phyloP scores from a whole-genome alignment of 257 asterid genomes.

The Asclepias syriaca region DNA sequence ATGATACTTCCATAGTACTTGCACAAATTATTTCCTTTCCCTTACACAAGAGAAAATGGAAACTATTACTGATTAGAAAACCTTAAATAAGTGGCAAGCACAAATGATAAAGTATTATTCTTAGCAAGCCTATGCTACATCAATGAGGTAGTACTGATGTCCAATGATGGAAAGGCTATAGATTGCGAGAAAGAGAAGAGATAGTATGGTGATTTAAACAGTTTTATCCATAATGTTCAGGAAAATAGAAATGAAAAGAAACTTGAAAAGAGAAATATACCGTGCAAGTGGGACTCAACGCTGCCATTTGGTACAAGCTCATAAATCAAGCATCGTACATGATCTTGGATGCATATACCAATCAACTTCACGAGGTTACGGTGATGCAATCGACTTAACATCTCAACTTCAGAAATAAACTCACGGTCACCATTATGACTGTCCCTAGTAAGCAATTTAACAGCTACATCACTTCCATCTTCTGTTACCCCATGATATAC shows the following conservation, averaged over 20 bases:
- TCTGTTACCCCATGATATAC: slow-evolving; percentile 83
- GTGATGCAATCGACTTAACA: slow-evolving; percentile 97
- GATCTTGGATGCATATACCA: slow-evolving; percentile 86
- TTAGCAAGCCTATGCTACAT: neutral
- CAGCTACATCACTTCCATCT: slow-evolving; percentile 80
- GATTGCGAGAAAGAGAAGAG: neutral
- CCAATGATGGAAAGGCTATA: neutral
- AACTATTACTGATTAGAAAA: too few species aligned
- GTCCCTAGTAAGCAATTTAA: slow-evolving; percentile 72
- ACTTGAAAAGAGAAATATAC: slow-evolving; percentile 33
- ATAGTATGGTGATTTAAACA: neutral
- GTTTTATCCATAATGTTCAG: neutral
- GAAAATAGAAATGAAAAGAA: slow-evolving; percentile 4
- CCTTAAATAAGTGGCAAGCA: neutral
- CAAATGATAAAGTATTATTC: neutral
- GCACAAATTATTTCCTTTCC: slow-evolving; percentile 8
- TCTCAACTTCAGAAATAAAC: slow-evolving; percentile 95
- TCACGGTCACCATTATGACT: slow-evolving; percentile 91
- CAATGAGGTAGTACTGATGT: neutral
- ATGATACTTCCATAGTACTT: neutral
- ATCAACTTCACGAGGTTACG: slow-evolving; percentile 94
- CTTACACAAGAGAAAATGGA: too few species aligned
- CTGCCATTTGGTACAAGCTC: slow-evolving; percentile 91
- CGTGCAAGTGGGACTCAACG: slow-evolving; percentile 97
- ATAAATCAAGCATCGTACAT: slow-evolving; percentile 77